Evolutionary conservation across 441 rosid genomes (phyloP).

Genomic region (Mallotus japonicus): DNA sequence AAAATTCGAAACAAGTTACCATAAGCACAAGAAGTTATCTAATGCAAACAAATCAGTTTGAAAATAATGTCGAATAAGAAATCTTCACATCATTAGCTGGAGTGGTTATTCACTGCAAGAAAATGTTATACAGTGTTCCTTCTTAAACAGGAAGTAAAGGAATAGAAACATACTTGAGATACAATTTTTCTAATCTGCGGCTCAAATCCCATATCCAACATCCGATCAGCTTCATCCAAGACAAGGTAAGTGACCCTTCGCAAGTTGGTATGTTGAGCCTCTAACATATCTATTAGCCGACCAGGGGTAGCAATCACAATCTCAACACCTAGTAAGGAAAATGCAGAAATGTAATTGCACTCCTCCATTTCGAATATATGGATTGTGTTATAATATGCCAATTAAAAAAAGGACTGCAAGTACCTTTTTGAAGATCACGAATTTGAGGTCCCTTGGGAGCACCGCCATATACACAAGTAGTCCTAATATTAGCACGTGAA

Average conservation of each 20-base stretch:
- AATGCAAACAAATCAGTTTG: background rate
- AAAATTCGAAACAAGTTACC: background rate
- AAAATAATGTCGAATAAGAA: background rate
- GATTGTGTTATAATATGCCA: slow-evolving; percentile 3
- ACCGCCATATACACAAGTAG: slow-evolving; percentile 94
- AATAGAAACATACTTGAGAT: slow-evolving; percentile 59
- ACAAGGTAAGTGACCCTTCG: slow-evolving; percentile 92
- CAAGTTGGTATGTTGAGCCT: slow-evolving; percentile 78
- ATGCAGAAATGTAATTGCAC: slow-evolving; percentile 1
- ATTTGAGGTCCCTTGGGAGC: slow-evolving; percentile 99
- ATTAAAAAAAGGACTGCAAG: slow-evolving; percentile 9
- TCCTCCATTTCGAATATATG: slow-evolving; percentile 8
- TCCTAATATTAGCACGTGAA: slow-evolving; percentile 56
- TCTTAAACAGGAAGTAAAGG: background rate
- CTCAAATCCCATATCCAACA: slow-evolving; percentile 99
- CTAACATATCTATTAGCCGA: slow-evolving; percentile 93
- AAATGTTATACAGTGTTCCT: background rate
- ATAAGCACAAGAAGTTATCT: background rate
- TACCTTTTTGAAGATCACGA: slow-evolving; percentile 91
- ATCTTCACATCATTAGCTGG: background rate
- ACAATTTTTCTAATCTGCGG: slow-evolving; percentile 93
- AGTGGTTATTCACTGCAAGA: background rate
- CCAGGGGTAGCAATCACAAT: slow-evolving; percentile 98
- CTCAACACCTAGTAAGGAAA: slow-evolving; percentile 68
- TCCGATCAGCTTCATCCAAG: slow-evolving; percentile 94